Percentiles rank a stretch among this genome's conserved stretches.
Evolutionary conservation across 495 filamentous ascomycete species (phyloP).

Genomic region (Penicillium pulvis): DNA sequence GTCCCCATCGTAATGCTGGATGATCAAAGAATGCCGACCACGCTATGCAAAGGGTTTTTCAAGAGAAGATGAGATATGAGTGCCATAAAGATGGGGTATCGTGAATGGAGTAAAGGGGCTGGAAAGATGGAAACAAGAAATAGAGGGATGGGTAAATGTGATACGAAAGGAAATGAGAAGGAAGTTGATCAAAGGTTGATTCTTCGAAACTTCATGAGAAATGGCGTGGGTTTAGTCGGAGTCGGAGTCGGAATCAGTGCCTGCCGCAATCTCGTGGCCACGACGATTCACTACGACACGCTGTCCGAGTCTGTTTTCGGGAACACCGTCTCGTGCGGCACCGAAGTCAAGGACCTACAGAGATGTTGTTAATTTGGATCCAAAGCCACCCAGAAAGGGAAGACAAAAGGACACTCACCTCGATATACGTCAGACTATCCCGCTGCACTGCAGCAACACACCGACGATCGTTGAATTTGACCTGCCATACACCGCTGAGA

Average conservation of each 20-base stretch:
- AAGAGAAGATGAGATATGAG: conserved; percentile 22
- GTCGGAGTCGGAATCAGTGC: conserved; percentile 47
- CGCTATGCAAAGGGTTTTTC: conserved; percentile 49
- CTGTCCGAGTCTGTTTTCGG: conserved; percentile 72
- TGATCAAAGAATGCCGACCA: conserved; percentile 43
- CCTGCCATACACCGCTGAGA: conserved; percentile 95
- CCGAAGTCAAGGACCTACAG: conserved; percentile 86
- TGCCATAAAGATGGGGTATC: conserved; percentile 33
- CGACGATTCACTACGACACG: conserved; percentile 75
- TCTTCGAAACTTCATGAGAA: background rate
- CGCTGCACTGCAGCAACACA: conserved; percentile 97
- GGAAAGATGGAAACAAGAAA: conserved; percentile 14
- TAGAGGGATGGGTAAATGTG: conserved; percentile 3
- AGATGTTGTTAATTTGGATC: conserved; percentile 10
- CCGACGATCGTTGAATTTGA: conserved; percentile 92
- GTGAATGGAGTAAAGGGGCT: conserved; percentile 21
- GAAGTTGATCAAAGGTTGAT: background rate
- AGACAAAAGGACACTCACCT: conserved; percentile 62
- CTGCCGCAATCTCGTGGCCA: conserved; percentile 44
- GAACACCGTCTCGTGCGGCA: conserved; percentile 77
- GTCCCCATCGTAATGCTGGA: conserved; percentile 40
- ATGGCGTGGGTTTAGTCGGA: conserved; percentile 26
- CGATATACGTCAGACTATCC: conserved; percentile 88
- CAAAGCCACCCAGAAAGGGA: conserved; percentile 2
- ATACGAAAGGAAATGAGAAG: conserved; percentile 3